Base-by-base conservation (phyloP, 176 grass and related monocot species). In the Puya raimondii region DNA sequence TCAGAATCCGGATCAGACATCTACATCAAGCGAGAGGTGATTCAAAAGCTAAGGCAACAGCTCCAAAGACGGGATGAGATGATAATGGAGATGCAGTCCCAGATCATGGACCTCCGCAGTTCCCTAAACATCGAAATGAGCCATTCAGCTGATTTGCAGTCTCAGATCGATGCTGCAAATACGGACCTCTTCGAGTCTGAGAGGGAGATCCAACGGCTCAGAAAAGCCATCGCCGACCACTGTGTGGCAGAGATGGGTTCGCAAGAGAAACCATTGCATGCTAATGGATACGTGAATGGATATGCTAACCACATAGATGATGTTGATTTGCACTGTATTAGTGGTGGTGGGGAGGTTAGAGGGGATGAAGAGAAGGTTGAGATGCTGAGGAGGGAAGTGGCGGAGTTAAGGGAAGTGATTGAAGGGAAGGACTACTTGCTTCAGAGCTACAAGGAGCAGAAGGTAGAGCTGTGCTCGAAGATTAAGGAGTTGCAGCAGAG, bases 1-100 rank as follows among this genome's bases (percentile, higher is more conserved):
- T 86, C 83, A 16, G 83, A 86, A 73, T 86, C 83, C 63, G 78
- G 83, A 65, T 86, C 83, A 56, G 83, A 86, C 63, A 72, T 81
- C 68, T 86, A 86, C 54, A 68, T 65, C 67, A 80, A 81, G 64
- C 66, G 83, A 52, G 78, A 86, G 73, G 83, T 86, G 23, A 86
- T 86, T 72, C 78, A 86, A 49, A 86, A 80, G 51, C 73, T 81
- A 29, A 70, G 83, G 48, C 73, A 69, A 49, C 83, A 86, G 51
- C 73, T 86, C 16, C 67, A 81, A 66, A 86, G 83, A 75, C 73
- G 83, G 66, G 83, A 86, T 26, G 83, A 86, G 61, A 86, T 81
- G 83, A 86, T 86, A 63, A 71, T 77, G 61, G 83, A 86, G 68
- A 86, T 86, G 83, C 83, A 86, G 65, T 51, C 63, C 14, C 83